phyloP scores from a whole-genome alignment of 164 flowering plant genomes.

The Umbellularia californica region DNA sequence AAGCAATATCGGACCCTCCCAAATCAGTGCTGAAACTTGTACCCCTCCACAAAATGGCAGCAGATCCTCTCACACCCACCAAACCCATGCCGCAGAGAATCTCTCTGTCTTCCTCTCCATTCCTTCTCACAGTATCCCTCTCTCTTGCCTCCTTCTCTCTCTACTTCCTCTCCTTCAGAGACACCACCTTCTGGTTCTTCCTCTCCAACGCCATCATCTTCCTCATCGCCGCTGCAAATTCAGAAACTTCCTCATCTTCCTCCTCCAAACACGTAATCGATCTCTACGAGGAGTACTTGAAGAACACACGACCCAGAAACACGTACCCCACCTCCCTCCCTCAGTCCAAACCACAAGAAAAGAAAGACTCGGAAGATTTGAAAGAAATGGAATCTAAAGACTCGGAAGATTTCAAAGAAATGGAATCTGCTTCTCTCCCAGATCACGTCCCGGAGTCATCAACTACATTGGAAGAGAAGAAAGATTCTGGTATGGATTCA shows the following conservation, averaged over 20 bases:
- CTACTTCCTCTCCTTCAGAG: slow-evolving; percentile 28
- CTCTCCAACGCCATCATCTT: slow-evolving; percentile 56
- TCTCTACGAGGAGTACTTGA: slow-evolving; percentile 29
- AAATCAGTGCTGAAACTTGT: background rate
- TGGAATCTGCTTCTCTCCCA: background rate
- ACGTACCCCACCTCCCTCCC: slow-evolving; percentile 1
- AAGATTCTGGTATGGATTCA: too few species aligned
- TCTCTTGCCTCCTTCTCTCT: slow-evolving; percentile 24
- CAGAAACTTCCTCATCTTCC: slow-evolving; percentile 42
- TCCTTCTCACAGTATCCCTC: slow-evolving; percentile 36
- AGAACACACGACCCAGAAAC: slow-evolving; percentile 9
- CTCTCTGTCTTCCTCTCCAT: slow-evolving; percentile 31
- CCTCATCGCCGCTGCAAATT: slow-evolving; percentile 47
- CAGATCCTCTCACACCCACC: background rate
- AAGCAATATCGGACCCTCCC: background rate
- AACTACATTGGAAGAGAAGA: slow-evolving; percentile 3
- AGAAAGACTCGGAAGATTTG: background rate
- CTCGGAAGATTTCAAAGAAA: background rate
- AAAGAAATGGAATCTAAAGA: background rate
- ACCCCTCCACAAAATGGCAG: slow-evolving; percentile 7
- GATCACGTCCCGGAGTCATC: background rate
- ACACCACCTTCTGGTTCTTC: slow-evolving; percentile 62
- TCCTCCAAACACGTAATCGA: slow-evolving; percentile 25
- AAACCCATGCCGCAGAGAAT: slow-evolving; percentile 15
- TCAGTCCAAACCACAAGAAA: background rate